phyloP scores from a whole-genome alignment of 2,329 filamentous ascomycete genomes.

The Talaromyces sp. region DNA sequence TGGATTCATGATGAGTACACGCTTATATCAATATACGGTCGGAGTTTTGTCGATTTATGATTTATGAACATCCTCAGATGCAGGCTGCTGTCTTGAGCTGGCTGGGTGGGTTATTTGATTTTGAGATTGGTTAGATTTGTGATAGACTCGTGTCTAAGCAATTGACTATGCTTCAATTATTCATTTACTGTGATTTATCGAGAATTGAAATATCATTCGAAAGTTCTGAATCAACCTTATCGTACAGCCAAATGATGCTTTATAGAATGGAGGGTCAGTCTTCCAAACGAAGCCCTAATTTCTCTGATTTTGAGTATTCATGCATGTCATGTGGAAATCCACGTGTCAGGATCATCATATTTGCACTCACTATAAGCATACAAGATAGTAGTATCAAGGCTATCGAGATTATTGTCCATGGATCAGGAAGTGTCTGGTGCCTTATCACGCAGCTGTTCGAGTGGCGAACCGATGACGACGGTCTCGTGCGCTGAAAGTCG shows the following conservation, averaged over 20 bases:
- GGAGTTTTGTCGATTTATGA: background rate
- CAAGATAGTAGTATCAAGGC: background rate
- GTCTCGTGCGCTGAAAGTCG: background rate
- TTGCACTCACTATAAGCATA: background rate
- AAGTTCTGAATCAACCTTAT: background rate
- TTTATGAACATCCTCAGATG: background rate
- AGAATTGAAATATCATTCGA: no score
- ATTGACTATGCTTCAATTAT: background rate
- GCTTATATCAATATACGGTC: background rate
- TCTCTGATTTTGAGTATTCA: background rate
- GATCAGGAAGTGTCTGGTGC: background rate
- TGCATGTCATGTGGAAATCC: background rate
- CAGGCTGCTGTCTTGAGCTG: background rate
- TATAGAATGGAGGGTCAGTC: background rate
- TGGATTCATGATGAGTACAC: background rate
- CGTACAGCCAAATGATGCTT: background rate
- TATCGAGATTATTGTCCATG: background rate
- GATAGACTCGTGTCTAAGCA: background rate
- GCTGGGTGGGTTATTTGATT: background rate
- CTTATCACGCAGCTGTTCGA: background rate
- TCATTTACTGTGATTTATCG: background rate
- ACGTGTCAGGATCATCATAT: background rate
- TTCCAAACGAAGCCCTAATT: background rate
- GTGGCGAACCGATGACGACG: constrained; percentile 2
- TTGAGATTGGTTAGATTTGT: background rate